These are phyloP conservation scores for Ogataea henricii DNA, from an alignment of 805 yeast genomes.

Conservation along the genomic window DNA sequence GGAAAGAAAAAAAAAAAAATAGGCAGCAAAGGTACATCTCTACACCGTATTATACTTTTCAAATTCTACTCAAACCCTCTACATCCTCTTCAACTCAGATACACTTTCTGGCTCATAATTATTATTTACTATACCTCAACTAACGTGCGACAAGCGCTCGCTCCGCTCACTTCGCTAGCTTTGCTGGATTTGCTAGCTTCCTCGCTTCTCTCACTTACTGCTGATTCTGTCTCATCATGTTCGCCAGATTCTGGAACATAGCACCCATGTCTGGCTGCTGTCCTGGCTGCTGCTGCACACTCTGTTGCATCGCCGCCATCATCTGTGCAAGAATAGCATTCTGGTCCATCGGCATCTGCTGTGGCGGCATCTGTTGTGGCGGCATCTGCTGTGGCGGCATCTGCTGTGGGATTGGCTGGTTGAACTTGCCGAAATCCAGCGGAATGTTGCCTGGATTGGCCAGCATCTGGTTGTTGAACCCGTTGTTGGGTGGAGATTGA, in stretches of 20 bases:
- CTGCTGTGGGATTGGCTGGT: conserved; percentile 8
- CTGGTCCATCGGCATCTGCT: conserved; percentile 25
- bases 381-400: conserved; percentile 14
- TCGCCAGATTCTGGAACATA: conserved; percentile 39
- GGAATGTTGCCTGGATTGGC: conserved; percentile 28
- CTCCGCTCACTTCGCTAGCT: too few relatives aligned
- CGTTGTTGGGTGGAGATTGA: conserved; percentile 15
- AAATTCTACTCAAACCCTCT: too few relatives aligned
- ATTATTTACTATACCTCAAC: too few relatives aligned
- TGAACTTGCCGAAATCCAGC: conserved; percentile 24
- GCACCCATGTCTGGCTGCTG: conserved; percentile 36
- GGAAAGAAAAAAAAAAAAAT: too few relatives aligned
- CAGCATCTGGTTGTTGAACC: conserved; percentile 15
- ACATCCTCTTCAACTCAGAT: too few relatives aligned
- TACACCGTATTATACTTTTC: not conserved
- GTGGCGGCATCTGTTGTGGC: conserved; percentile 18
- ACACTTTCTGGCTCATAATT: too few relatives aligned
- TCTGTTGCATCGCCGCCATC: conserved; percentile 37
- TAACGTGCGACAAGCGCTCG: too few relatives aligned
- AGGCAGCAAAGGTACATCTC: too few relatives aligned
- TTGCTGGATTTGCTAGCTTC: too few relatives aligned
- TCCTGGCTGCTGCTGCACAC: conserved; percentile 27
- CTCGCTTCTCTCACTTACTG: too few relatives aligned
- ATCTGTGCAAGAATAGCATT: conserved; percentile 34
- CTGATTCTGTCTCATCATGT: conserved; percentile 37